phyloP scores from a whole-genome alignment of 139 green algal species.

The Chlamydomonas sphaeroides region DNA sequence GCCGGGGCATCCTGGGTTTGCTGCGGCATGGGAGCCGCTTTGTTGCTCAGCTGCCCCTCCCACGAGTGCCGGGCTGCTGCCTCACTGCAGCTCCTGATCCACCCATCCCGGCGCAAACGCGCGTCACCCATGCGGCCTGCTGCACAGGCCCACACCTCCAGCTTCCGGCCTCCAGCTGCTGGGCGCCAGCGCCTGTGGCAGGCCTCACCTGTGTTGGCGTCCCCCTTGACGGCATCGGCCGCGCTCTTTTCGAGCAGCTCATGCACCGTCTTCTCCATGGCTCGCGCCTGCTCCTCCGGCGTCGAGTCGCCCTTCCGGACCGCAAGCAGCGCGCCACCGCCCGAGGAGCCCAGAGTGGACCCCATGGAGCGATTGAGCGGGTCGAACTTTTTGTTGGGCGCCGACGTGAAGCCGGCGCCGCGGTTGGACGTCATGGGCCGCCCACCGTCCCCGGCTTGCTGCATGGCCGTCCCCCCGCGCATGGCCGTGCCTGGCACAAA shows the following conservation, averaged over 20 bases:
- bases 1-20: too few relatives aligned
- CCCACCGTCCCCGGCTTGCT: constrained; percentile 26
- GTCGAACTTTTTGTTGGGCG: constrained; percentile 67
- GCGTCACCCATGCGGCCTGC: too few relatives aligned
- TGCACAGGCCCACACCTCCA: too few relatives aligned
- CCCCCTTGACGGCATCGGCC: constrained; percentile 20
- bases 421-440: constrained; percentile 85
- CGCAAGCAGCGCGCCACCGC: constrained; percentile 38
- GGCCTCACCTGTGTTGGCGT: constrained; percentile 43
- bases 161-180: too few relatives aligned
- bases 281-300: constrained; percentile 65
- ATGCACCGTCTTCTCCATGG: constrained; percentile 83
- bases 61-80: too few relatives aligned
- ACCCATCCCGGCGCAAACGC: too few relatives aligned
- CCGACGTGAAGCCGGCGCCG: constrained; percentile 72
- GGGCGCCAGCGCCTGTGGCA: too few relatives aligned
- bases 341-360: constrained; percentile 12
- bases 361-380: constrained; percentile 59
- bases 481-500: constrained; percentile 54
- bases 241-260: constrained; percentile 79
- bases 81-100: too few relatives aligned
- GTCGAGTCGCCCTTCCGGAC: constrained; percentile 57
- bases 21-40: too few relatives aligned
- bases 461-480: constrained; percentile 32
- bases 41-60: too few relatives aligned